Conservation (phyloP, 306 rosid species). For the Quercus bicolor region DNA sequence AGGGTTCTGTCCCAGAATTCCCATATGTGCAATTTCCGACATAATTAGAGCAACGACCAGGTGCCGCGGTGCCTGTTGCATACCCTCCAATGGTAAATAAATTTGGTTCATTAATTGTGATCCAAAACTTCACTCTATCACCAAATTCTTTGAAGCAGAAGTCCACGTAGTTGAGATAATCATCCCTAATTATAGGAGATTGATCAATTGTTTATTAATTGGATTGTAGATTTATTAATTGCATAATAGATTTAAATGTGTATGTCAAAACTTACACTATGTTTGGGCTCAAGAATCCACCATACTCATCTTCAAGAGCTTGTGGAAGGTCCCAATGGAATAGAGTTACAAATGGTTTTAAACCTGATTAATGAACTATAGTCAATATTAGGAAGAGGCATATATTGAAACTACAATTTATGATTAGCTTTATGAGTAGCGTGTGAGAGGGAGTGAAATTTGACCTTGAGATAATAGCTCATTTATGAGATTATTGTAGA, state of each 20-base stretch:
- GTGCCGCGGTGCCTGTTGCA: constrained; percentile 39
- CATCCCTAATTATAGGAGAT: constrained; percentile 30
- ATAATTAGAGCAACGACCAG: constrained; percentile 47
- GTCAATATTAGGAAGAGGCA: not conserved
- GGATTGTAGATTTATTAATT: no score
- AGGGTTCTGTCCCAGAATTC: constrained; percentile 42
- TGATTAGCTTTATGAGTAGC: not conserved
- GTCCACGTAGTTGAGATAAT: constrained; percentile 51
- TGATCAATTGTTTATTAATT: no score
- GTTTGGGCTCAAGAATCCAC: constrained; percentile 48
- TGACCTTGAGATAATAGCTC: constrained; percentile 41
- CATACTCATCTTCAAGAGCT: constrained; percentile 49
- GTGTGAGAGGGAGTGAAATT: not conserved
- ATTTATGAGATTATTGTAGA: constrained; percentile 48
- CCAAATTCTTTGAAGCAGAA: constrained; percentile 61
- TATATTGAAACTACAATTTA: no score
- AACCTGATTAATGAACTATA: constrained; percentile 9
- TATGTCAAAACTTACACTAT: constrained; percentile 35
- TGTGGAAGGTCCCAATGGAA: constrained; percentile 61
- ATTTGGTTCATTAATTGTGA: constrained; percentile 57
- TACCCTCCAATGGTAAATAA: constrained; percentile 28
- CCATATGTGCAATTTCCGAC: constrained; percentile 38
- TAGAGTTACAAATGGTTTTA: constrained; percentile 52
- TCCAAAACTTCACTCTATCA: constrained; percentile 66
- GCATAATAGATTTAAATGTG: no score